These are phyloP conservation scores for Logfia minima DNA, from an alignment of 129 eudicot genomes.

Conservation along the genomic window DNA sequence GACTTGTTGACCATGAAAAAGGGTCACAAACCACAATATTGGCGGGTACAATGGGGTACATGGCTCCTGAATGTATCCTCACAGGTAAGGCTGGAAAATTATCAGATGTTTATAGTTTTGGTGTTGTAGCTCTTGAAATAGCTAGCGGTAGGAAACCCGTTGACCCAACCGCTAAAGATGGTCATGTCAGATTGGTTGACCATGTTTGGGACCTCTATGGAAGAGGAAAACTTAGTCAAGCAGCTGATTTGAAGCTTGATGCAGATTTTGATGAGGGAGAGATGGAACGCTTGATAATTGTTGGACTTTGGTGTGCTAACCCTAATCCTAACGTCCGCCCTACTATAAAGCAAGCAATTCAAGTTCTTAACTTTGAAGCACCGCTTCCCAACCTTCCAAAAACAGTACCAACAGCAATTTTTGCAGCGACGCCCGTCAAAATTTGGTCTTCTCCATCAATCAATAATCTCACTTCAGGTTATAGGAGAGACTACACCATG, in stretches of 20 bases:
- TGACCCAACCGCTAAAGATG: slow-evolving; percentile 12
- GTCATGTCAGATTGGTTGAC: slow-evolving; percentile 32
- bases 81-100: slow-evolving; percentile 46
- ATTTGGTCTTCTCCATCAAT: slow-evolving; percentile 18
- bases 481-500: background rate
- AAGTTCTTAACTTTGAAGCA: slow-evolving; percentile 46
- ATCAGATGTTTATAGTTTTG: slow-evolving; percentile 56
- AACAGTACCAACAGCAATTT: slow-evolving; percentile 31
- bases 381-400: slow-evolving; percentile 37
- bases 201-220: slow-evolving; percentile 47
- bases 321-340: slow-evolving; percentile 43
- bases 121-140: slow-evolving; percentile 48
- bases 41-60: slow-evolving; percentile 48
- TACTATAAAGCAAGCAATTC: slow-evolving; percentile 50
- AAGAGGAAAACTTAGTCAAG: slow-evolving; percentile 30
- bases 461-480: background rate
- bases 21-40: slow-evolving; percentile 38
- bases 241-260: slow-evolving; percentile 37
- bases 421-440: slow-evolving; percentile 8
- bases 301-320: slow-evolving; percentile 58
- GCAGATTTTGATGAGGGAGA: slow-evolving; percentile 30
- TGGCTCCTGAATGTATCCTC: slow-evolving; percentile 48
- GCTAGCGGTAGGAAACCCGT: slow-evolving; percentile 40
- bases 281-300: slow-evolving; percentile 38
- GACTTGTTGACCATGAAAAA: slow-evolving; percentile 48